Base-by-base conservation (phyloP, 2,329 filamentous ascomycete genomes). In the Fusarium protoensiforme region DNA sequence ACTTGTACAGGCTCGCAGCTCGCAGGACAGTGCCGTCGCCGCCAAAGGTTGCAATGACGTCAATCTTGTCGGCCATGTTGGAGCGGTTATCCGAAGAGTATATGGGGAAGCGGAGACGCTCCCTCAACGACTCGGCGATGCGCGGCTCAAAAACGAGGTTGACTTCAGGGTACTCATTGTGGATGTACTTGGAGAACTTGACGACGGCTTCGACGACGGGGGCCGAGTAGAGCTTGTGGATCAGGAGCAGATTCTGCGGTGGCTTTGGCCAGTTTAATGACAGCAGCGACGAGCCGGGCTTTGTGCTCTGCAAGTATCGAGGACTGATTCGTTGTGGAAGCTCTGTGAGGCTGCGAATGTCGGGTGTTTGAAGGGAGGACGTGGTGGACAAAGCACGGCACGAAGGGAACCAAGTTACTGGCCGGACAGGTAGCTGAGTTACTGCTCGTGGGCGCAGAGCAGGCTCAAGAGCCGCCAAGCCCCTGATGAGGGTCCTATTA, bases 31-130 rank as follows among this genome's bases (percentile, higher is more conserved):
- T 83, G 10, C 82, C 82, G 18, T 99, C 96, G 46, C 96, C 96
- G 61, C 96, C 96, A 58, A 99, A 90, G 0, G 96, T 98, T 48
- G 94, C 92, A 24, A 96, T 92, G 67, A 98, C 87, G 79, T 99
- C 96, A 67, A 97, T 92, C 84, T 96, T 98, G 66, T 91, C 86
- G 43, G 94, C 90, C 63, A 96, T 90, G 24, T 85, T 86, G 35
- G 85, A 76, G 2, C 87, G 81, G 41, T 84, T 83, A 61, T 83
- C 86, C 62, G 83, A 83, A 36, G 88, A 87, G 79, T 94, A 95
- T 43, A 97, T 88, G 7, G 95, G 93, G 72, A 95, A 95, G 5
- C 90, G 82, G 7, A 98, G 86, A 2, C 85, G 85, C 5, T 90
- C 85, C 80, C 97, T 93, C 35, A 98, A 85, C 68, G 92, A 87